These are phyloP conservation scores for Sideroxylon spinosum DNA, from an alignment of 179 eudicot species.

Conservation along the genomic window DNA sequence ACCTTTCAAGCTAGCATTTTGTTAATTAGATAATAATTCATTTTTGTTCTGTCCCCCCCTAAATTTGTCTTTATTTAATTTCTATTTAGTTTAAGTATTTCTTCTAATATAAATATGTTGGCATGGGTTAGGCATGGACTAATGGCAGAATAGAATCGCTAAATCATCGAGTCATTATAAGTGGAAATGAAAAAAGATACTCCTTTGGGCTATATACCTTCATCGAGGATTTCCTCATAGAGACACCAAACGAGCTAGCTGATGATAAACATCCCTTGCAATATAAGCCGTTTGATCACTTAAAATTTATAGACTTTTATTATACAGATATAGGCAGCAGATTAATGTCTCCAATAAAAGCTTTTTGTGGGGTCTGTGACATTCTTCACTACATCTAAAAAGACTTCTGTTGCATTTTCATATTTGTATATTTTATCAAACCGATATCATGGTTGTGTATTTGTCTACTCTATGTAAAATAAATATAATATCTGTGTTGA, in stretches of 20 bases:
- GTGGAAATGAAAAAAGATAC: conserved; percentile 32
- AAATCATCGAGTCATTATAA: conserved; percentile 31
- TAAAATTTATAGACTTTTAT: conserved; percentile 25
- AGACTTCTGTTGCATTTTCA: not conserved
- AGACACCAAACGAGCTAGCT: conserved; percentile 27
- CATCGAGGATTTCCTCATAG: conserved; percentile 27
- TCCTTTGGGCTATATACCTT: conserved; percentile 32
- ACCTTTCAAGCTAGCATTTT: too few relatives aligned
- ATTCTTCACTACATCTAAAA: not conserved
- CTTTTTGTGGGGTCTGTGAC: conserved; percentile 32
- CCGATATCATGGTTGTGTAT: not conserved
- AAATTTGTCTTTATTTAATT: not conserved
- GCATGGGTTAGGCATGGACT: conserved; percentile 36
- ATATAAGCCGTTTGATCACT: conserved; percentile 34
- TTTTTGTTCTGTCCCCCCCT: not conserved
- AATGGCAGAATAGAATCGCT: conserved; percentile 40
- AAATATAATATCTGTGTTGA: not conserved
- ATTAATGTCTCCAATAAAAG: conserved; percentile 29
- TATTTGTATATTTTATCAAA: not conserved
- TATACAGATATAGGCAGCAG: conserved; percentile 30
- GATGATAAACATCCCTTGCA: conserved; percentile 29
- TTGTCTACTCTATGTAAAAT: not conserved
- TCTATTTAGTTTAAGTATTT: not conserved
- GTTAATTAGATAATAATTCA: too few relatives aligned
- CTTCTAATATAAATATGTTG: not conserved